Base-by-base conservation (phyloP, 805 yeast genomes). In the Barnettozyma botsteinii region DNA sequence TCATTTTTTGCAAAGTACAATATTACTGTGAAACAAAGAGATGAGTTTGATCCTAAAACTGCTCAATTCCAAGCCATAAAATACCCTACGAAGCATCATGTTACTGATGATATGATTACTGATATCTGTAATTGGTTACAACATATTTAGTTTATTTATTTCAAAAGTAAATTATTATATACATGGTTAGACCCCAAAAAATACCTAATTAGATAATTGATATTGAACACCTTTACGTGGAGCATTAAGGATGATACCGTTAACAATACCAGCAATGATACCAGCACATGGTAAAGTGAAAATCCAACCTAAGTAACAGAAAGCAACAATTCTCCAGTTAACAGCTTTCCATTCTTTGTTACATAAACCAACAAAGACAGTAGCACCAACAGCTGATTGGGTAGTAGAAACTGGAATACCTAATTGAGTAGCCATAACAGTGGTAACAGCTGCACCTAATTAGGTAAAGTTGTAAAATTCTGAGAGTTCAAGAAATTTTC, bases 371-470 rank as follows among this genome's bases (percentile, higher is more conserved):
- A 83, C 85, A 53, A 74, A 76, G 7, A 82, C 85, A 29, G 85
- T 79, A 43, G 86, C 85, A 44, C 91, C 91, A 41, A 78, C 81
- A 12, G 87, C 85, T 57, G 79, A 73, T 61, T 82, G 89, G 5
- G 91, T 83, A 22, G 91, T 83, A 7, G 88, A 81, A 24, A 81
- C 75, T 33, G 91, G 91, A 47, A 82, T 77, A 5, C 71, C 66
- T 47, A 82, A 68, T 59, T 79, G 82, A 6, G 91, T 76, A 23
- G 91, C 89, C 76, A 83, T 73, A 33, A 80, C 79, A 9, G 79
- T 75, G 7, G 91, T 81, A 38, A 80, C 62, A 30, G 89, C 89
- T 46, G 89, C 85, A 44, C 88, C 89, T 28, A 28, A 3, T 27
- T 8, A 4, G 7, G 11, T 24, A 20, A 28, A 32, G 7, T 24